Evolutionary conservation across 2,329 filamentous ascomycete genomes (phyloP).

Genomic region (Claviceps paspali): DNA sequence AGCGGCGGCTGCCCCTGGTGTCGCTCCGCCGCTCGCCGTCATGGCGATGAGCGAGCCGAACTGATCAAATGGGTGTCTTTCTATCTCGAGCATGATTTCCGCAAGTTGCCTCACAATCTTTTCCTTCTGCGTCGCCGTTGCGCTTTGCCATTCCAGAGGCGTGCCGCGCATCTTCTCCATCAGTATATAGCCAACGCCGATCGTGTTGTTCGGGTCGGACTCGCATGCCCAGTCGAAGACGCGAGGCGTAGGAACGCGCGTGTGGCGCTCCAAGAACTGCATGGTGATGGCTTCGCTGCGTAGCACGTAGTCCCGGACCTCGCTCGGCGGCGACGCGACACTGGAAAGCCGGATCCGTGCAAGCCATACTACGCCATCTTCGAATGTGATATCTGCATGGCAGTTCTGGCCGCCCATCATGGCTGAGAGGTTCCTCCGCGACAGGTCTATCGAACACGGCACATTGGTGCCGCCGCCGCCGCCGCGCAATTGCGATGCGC

Average conservation of each 20-base stretch:
- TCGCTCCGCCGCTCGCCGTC: too few relatives aligned
- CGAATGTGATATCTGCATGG: slow-evolving; percentile 14
- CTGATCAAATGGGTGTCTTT: slow-evolving; percentile 16
- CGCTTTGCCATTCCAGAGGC: slow-evolving; percentile 18
- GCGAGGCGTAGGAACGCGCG: slow-evolving; percentile 17
- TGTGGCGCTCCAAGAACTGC: slow-evolving; percentile 10
- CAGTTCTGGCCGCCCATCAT: slow-evolving; percentile 16
- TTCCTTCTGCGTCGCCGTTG: slow-evolving; percentile 13
- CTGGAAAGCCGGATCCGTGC: background rate
- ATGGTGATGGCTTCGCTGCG: slow-evolving; percentile 14
- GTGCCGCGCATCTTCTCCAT: slow-evolving; percentile 24
- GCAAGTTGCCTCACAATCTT: slow-evolving; percentile 17
- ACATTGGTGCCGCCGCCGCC: background rate
- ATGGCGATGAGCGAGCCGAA: slow-evolving; percentile 14
- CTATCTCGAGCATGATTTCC: slow-evolving; percentile 17
- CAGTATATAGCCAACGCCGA: slow-evolving; percentile 24
- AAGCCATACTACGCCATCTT: slow-evolving; percentile 9
- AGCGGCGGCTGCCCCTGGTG: too few relatives aligned
- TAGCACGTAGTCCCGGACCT: slow-evolving; percentile 3
- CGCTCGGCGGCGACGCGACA: background rate
- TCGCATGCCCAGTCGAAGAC: slow-evolving; percentile 19
- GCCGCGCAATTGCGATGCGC: background rate
- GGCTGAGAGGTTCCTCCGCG: slow-evolving; percentile 7
- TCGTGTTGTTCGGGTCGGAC: slow-evolving; percentile 14
- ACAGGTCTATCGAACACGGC: slow-evolving; percentile 10